These are phyloP conservation scores for Nicotiana otophora DNA, from an alignment of 257 asterid genomes.

Conservation along the genomic window DNA sequence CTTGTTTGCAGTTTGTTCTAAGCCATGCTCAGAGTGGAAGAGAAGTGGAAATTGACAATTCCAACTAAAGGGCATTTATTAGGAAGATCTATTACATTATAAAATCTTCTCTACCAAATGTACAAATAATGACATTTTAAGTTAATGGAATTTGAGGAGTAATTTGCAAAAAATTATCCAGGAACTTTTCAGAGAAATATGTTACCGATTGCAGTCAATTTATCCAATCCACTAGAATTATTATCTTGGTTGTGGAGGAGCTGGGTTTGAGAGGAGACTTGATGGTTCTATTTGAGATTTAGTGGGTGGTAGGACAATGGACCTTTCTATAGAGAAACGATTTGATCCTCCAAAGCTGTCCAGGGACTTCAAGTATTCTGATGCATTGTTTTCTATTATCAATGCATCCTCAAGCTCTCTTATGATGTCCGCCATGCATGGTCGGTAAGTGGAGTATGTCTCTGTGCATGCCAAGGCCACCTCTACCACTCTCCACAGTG, in stretches of 20 bases:
- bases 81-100: background rate
- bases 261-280: conserved; percentile 41
- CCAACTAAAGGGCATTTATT: background rate
- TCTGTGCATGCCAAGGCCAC: conserved; percentile 87
- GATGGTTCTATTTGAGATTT: conserved; percentile 45
- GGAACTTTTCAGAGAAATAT: background rate
- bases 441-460: conserved; percentile 73
- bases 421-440: conserved; percentile 78
- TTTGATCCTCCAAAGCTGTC: conserved; percentile 65
- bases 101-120: background rate
- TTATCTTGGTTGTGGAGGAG: conserved; percentile 70
- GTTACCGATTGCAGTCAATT: background rate
- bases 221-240: background rate
- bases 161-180: background rate
- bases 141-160: background rate
- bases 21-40: background rate
- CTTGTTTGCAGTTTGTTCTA: background rate
- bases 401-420: conserved; percentile 90
- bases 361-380: conserved; percentile 44
- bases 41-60: background rate
- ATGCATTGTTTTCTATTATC: conserved; percentile 55
- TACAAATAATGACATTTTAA: background rate
- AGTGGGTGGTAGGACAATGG: conserved; percentile 49
- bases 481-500: conserved; percentile 66
- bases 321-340: conserved; percentile 74